These are phyloP conservation scores for Crithidia acanthocephali DNA, from an alignment of 208 protist genomes.

Conservation along the genomic window DNA sequence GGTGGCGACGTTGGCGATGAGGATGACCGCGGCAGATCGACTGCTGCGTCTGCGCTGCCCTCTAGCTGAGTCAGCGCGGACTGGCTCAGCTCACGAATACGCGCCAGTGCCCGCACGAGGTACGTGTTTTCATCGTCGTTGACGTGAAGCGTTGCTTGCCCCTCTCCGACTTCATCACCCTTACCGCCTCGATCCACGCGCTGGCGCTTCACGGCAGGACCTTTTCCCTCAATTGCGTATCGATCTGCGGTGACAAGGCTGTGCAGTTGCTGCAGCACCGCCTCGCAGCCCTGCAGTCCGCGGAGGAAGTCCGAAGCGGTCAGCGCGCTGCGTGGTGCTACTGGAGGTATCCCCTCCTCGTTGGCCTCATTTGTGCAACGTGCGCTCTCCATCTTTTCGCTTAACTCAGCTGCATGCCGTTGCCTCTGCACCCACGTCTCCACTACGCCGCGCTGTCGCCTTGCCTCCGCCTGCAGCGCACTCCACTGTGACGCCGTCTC, in stretches of 20 bases:
- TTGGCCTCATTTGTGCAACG: background rate
- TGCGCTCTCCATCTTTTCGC: background rate
- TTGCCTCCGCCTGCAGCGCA: background rate
- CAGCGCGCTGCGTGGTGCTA: background rate
- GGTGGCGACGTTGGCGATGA: background rate
- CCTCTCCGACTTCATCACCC: background rate
- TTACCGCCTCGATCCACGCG: conserved; percentile 9
- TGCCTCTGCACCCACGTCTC: background rate
- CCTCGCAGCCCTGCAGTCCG: conserved; percentile 20
- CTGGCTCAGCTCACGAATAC: conserved; percentile 24
- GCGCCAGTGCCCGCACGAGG: conserved; percentile 6
- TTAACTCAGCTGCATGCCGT: background rate
- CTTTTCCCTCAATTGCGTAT: background rate
- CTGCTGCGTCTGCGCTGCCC: background rate
- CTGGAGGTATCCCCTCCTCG: background rate
- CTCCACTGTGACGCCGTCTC: background rate
- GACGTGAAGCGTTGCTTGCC: background rate
- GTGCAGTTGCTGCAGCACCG: conserved; percentile 23
- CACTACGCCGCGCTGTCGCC: background rate
- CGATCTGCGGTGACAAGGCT: background rate
- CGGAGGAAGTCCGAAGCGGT: conserved; percentile 8
- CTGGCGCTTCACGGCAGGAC: conserved; percentile 14
- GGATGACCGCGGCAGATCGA: background rate
- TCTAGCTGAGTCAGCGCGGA: background rate
- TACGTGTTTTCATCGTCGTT: background rate